Conservation (phyloP, 2,329 filamentous ascomycete genomes). For the Colletotrichum neosansevieriae region DNA sequence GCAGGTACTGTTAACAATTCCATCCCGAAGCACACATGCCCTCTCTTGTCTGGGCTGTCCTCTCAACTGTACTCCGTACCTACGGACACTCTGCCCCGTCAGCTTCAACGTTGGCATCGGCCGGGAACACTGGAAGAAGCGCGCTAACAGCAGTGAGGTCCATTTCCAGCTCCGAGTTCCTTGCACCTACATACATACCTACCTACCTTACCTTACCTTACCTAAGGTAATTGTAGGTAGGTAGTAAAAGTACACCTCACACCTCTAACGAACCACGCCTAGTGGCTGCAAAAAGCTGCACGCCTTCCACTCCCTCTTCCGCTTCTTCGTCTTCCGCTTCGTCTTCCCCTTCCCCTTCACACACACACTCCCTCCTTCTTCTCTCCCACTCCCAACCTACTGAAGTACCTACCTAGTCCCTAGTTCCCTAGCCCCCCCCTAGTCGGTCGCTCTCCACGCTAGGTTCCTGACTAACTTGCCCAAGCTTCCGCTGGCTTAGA, state of each 20-base stretch:
- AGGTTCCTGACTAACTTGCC: slow-evolving; percentile 40
- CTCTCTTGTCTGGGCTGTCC: too few relatives aligned
- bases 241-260: background rate
- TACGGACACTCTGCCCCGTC: too few relatives aligned
- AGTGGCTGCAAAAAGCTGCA: too few relatives aligned
- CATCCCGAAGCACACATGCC: too few relatives aligned
- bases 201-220: background rate
- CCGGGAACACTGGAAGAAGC: too few relatives aligned
- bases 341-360: background rate
- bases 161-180: too few relatives aligned
- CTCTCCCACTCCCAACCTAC: slow-evolving; percentile 10
- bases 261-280: background rate
- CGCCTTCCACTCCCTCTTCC: background rate
- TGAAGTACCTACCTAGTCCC: slow-evolving; percentile 10
- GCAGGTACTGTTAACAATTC: too few relatives aligned
- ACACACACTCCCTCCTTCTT: background rate
- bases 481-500: slow-evolving; percentile 37
- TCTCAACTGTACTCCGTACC: too few relatives aligned
- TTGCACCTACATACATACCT: background rate
- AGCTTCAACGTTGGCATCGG: too few relatives aligned
- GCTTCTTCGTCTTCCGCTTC: background rate
- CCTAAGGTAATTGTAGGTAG: too few relatives aligned
- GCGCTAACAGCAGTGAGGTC: too few relatives aligned
- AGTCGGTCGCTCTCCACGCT: slow-evolving; percentile 32
- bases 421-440: background rate